Base-by-base conservation (phyloP, 805 yeast species). In the Candida xyloterini region DNA sequence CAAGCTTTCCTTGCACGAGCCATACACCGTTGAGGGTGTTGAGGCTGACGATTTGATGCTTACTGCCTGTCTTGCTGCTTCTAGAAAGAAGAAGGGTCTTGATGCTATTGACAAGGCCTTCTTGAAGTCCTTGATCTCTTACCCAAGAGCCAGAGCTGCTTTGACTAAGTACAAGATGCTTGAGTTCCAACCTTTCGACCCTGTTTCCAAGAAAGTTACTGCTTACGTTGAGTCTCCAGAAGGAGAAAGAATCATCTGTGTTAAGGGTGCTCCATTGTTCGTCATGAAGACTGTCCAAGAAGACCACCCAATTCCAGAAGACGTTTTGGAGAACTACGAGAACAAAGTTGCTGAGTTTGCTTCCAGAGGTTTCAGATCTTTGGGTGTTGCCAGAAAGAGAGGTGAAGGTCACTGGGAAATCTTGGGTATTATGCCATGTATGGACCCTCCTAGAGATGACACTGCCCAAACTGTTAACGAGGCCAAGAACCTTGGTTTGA, bases 371-470 rank as follows among this genome's bases (percentile, higher is more conserved):
- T 89, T 87, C 91, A 79, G 96, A 74, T 89, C 96, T 63, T 78
- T 89, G 67, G 96, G 96, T 83, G 96, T 89, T 75, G 96, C 96
- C 53, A 86, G 96, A 80, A 87, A 87, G 87, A 82, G 95, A 77
- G 96, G 95, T 73, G 95, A 87, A 72, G 95, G 95, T 61, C 95
- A 86, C 81, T 89, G 96, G 96, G 96, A 89, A 74, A 88, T 89
- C 59, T 75, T 89, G 64, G 96, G 96, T 68, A 90, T 89, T 68
- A 88, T 89, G 96, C 96, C 96, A 70, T 88, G 95, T 75, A 84
- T 86, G 90, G 96, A 89, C 73, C 96, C 96, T 63, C 96, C 96
- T 73, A 85, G 96, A 81, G 95, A 89, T 73, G 96, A 89, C 71
- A 89, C 96, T 75, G 95, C 95, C 61, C 80, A 81, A 63, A 89